Base-by-base conservation (phyloP, 306 rosid genomes). In the Oxytropis ochrocephala region DNA sequence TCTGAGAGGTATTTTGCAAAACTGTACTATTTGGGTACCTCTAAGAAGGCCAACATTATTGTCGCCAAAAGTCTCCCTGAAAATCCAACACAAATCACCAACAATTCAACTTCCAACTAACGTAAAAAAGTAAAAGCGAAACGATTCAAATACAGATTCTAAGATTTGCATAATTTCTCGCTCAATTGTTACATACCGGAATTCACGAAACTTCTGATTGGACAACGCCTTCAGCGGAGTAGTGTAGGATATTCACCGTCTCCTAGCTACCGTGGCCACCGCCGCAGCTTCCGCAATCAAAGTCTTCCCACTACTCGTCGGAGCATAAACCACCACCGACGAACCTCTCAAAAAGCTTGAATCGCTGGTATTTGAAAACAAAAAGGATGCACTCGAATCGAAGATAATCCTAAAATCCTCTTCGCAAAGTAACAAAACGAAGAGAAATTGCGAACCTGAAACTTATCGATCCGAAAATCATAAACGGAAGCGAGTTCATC, bases 171-270 rank as follows among this genome's bases (percentile, higher is more conserved):
- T 6, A 57, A 61, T 13, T 13, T 38, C 13, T 32, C 57, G 42
- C 24, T 36, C 8, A 72, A 62, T 50, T 9, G 11, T 9, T 17
- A 30, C 73, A 39, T 75, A 94, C 98, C 96, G 95, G 58, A 94
- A 94, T 72, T 94, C 97, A 0, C 97, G 97, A 82, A 90, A 94
- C 85, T 94, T 94, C 89, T 94, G 98, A 76, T 94, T n/a, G 27
- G 97, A 94, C 81, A 94, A 80, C 30, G 98, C 98, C 85, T 94
- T 94, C 53, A 94, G 97, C 8, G 98, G 98, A 67, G 97, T 90
- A 7, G 98, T 94, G 75, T 94, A 94, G 78, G 90, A 84, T 17
- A 90, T 76, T 36, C 97, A 68, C 49, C 89, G 82, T 66, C 87
- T 83, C 79, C 79, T 85, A 7, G 98, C 98, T 46, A 94, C 87